Conservation (phyloP, 2,329 filamentous ascomycete genomes). For the Trichophyton rubrum region DNA sequence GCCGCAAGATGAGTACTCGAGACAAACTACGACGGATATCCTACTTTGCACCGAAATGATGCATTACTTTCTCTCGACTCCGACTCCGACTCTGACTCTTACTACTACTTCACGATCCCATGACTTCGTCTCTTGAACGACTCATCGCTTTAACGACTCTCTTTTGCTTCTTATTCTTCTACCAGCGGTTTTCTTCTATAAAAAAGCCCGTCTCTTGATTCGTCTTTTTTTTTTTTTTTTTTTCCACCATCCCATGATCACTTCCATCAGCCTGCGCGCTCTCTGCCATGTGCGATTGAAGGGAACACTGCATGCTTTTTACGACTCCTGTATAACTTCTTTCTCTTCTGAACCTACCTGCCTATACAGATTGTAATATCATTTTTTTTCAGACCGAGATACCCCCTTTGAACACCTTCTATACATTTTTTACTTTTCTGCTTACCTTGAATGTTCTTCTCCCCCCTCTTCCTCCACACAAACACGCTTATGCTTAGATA, state of each 20-base stretch:
- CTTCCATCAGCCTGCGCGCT: not conserved
- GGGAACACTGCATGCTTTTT: not conserved
- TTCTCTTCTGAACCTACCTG: not conserved
- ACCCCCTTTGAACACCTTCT: not conserved
- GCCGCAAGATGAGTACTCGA: not conserved
- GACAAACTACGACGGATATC: not conserved
- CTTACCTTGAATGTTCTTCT: not conserved
- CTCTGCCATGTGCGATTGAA: not conserved
- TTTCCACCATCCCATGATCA: not conserved
- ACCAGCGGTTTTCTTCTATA: not conserved
- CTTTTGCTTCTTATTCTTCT: not conserved
- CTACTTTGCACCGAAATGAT: not conserved
- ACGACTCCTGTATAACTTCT: not conserved
- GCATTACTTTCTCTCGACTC: not conserved
- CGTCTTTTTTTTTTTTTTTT: not conserved
- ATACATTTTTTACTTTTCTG: not conserved
- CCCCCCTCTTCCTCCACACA: not conserved
- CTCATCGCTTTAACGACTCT: slow-evolving; percentile 1
- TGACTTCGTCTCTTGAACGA: not conserved
- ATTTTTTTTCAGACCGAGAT: not conserved
- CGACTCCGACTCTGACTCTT: not conserved
- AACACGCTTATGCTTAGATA: not conserved
- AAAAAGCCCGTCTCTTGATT: not conserved
- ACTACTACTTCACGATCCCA: not conserved
- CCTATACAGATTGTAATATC: not conserved